A percentile compares a stretch with the other conserved stretches of the same genome.
Evolutionary conservation across 306 rosid genomes (phyloP).

Genomic region (Bauhinia variegata): DNA sequence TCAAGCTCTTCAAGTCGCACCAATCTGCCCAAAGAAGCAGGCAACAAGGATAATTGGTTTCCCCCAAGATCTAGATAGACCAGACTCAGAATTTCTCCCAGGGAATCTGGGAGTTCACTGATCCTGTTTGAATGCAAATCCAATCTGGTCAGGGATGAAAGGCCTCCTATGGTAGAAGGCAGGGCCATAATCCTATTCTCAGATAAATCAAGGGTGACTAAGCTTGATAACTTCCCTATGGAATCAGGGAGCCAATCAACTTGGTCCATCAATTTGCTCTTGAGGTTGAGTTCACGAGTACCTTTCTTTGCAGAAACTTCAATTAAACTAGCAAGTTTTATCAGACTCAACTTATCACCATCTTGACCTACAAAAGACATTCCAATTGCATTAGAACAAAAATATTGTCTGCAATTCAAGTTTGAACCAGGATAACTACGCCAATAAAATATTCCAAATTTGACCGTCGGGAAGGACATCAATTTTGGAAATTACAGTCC

Average conservation of each 20-base stretch:
- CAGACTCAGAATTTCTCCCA: conserved; percentile 70
- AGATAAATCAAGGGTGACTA: conserved; percentile 78
- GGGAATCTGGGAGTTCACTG: conserved; percentile 61
- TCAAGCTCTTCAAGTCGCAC: conserved; percentile 73
- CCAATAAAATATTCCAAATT: not conserved
- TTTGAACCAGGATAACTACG: conserved; percentile 1
- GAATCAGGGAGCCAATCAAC: conserved; percentile 92
- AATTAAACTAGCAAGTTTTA: conserved; percentile 76
- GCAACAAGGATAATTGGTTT: conserved; percentile 59
- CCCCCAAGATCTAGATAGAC: conserved; percentile 67
- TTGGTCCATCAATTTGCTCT: conserved; percentile 68
- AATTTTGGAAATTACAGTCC: conserved; percentile 7
- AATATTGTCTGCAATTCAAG: conserved; percentile 11
- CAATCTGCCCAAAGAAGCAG: conserved; percentile 74
- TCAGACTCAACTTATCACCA: conserved; percentile 76
- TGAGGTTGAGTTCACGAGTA: conserved; percentile 62
- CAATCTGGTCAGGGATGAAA: conserved; percentile 67
- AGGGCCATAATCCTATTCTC: conserved; percentile 71
- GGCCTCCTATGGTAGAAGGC: conserved; percentile 77
- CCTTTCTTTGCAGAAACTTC: conserved; percentile 82
- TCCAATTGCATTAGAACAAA: conserved; percentile 31
- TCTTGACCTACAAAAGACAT: conserved; percentile 65
- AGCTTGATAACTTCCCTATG: conserved; percentile 73
- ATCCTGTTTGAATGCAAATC: conserved; percentile 76
- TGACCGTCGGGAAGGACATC: not conserved